Conservation (phyloP, 805 yeast species). For the Candida qinlingensis region DNA sequence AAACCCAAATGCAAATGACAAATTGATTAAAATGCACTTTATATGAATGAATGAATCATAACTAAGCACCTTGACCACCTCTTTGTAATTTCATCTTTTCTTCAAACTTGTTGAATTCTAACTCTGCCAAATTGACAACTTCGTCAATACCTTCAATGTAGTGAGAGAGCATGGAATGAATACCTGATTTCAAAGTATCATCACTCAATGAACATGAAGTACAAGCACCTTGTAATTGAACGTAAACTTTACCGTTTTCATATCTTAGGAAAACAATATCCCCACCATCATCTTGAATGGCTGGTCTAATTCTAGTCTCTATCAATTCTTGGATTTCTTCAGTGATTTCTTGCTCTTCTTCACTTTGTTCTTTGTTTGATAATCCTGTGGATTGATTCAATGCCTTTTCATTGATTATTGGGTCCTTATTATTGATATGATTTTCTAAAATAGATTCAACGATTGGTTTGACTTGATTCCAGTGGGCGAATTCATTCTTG, state of each 20-base stretch:
- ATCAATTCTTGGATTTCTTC: conserved; percentile 88
- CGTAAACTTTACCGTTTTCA: conserved; percentile 79
- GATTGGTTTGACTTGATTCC: conserved; percentile 70
- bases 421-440: conserved; percentile 28
- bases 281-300: conserved; percentile 98
- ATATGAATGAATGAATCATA: not conserved
- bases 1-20: not conserved
- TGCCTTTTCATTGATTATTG: conserved; percentile 17
- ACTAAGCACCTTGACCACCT: conserved; percentile 1
- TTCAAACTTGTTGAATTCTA: conserved; percentile 27
- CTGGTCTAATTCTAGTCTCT: conserved; percentile 93
- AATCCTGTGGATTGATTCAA: conserved; percentile 2
- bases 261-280: conserved; percentile 87
- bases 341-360: conserved; percentile 74
- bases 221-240: conserved; percentile 93
- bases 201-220: conserved; percentile 87
- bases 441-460: conserved; percentile 44
- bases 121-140: conserved; percentile 41
- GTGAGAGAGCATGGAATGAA: conserved; percentile 94
- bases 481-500: conserved; percentile 57
- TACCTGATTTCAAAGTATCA: conserved; percentile 91
- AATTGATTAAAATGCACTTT: not conserved
- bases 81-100: conserved; percentile 18
- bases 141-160: conserved; percentile 92
- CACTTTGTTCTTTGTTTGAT: conserved; percentile 28